Conservation (phyloP, 352 stramenopile species). For the Globisporangium middletonii region DNA sequence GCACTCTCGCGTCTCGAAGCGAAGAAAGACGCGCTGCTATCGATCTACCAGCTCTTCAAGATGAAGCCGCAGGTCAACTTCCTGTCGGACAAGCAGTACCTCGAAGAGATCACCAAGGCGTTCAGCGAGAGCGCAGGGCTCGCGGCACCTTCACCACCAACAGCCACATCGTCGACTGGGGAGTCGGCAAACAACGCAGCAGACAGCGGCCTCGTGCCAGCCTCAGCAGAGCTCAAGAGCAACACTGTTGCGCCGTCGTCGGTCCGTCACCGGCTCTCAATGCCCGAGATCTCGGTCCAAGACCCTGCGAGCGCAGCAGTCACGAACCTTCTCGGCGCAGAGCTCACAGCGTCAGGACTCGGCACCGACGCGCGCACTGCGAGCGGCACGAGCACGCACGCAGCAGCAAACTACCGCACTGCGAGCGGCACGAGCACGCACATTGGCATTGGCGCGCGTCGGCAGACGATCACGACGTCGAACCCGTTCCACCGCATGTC, state of each 20-base stretch:
- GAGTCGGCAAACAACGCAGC: slow-evolving; percentile 6
- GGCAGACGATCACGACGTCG: slow-evolving; percentile 25
- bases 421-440: slow-evolving; percentile 17
- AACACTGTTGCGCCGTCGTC: slow-evolving; percentile 1
- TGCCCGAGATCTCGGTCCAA: slow-evolving; percentile 11
- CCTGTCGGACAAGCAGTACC: slow-evolving; percentile 52
- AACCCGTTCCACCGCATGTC: slow-evolving; percentile 13
- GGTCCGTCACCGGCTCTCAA: slow-evolving; percentile 13
- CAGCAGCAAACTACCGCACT: slow-evolving; percentile 7
- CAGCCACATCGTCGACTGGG: background rate
- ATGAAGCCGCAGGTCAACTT: slow-evolving; percentile 63
- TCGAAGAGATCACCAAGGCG: slow-evolving; percentile 56
- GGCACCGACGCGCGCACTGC: slow-evolving; percentile 8
- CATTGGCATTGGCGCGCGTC: slow-evolving; percentile 20
- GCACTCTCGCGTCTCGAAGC: slow-evolving; percentile 52
- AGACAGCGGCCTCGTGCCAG: background rate
- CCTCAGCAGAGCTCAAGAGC: background rate
- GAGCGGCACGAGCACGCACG: slow-evolving; percentile 14
- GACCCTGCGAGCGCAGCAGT: background rate
- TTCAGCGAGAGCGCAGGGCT: slow-evolving; percentile 40
- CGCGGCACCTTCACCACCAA: slow-evolving; percentile 6
- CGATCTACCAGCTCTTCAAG: slow-evolving; percentile 65
- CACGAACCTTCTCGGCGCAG: background rate
- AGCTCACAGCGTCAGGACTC: background rate
- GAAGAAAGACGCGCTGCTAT: slow-evolving; percentile 56